Conservation (phyloP, 768 basidiomycete genomes). For the Russula lepida region DNA sequence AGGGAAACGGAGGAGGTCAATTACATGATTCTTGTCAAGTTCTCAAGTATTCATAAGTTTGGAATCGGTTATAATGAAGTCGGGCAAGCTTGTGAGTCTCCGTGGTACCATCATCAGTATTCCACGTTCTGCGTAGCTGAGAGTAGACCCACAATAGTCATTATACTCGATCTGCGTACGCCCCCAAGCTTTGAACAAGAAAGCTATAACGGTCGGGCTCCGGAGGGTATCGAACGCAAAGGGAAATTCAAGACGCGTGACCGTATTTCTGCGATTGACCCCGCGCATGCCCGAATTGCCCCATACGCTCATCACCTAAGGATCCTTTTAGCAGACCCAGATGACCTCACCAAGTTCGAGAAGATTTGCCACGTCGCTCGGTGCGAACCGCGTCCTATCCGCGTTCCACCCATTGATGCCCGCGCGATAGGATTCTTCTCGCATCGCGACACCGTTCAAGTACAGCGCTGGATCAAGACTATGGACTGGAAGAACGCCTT, state of each 20-base stretch:
- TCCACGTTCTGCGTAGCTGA: neutral
- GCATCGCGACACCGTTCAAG: slow-evolving; percentile 35
- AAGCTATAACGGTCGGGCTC: slow-evolving; percentile 45
- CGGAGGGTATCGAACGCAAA: slow-evolving; percentile 32
- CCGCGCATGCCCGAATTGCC: slow-evolving; percentile 50
- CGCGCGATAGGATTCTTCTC: slow-evolving; percentile 43
- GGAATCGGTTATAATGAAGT: slow-evolving; percentile 13
- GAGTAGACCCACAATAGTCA: neutral
- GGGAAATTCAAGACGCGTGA: slow-evolving; percentile 39
- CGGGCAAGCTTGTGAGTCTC: slow-evolving; percentile 4
- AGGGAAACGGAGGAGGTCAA: slow-evolving; percentile 10
- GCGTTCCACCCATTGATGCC: slow-evolving; percentile 38
- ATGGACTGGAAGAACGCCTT: slow-evolving; percentile 65
- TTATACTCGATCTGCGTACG: slow-evolving; percentile 20
- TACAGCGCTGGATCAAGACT: slow-evolving; percentile 37
- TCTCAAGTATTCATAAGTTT: slow-evolving; percentile 14
- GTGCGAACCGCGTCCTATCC: slow-evolving; percentile 27
- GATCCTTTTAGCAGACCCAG: slow-evolving; percentile 45
- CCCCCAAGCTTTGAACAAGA: slow-evolving; percentile 59
- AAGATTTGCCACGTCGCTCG: slow-evolving; percentile 46
- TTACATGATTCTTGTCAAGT: slow-evolving; percentile 9
- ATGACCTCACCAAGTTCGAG: slow-evolving; percentile 44
- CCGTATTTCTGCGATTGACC: slow-evolving; percentile 49
- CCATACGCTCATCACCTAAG: slow-evolving; percentile 69
- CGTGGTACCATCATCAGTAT: no score